Percentiles rank a stretch among this genome's conserved stretches.
phyloP scores from a whole-genome alignment of 768 basidiomycete species.

The Tylopilus intermedius region DNA sequence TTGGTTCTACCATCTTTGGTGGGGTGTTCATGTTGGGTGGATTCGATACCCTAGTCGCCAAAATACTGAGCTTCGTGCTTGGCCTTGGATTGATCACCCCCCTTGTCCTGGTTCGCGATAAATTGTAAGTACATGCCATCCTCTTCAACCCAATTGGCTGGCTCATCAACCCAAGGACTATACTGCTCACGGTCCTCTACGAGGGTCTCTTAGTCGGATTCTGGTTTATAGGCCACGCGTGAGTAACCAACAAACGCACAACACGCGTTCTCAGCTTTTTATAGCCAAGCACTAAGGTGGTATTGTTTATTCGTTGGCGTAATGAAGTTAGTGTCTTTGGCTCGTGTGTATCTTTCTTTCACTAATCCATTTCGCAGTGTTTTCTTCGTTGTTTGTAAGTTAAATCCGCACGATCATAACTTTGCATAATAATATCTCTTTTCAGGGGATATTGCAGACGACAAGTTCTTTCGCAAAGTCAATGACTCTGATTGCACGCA shows the following conservation, averaged over 20 bases:
- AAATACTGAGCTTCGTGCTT: slow-evolving; percentile 87
- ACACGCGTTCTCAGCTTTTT: slow-evolving; percentile 7
- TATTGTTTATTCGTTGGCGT: slow-evolving; percentile 79
- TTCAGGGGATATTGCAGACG: slow-evolving; percentile 89
- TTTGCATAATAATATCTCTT: background rate
- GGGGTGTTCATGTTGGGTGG: slow-evolving; percentile 80
- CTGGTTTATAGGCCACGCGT: slow-evolving; percentile 95
- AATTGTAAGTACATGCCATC: slow-evolving; percentile 55
- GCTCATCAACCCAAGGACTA: slow-evolving; percentile 55
- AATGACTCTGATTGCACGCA: slow-evolving; percentile 94
- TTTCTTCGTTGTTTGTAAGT: slow-evolving; percentile 83
- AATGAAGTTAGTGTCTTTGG: slow-evolving; percentile 60
- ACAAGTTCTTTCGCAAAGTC: slow-evolving; percentile 89
- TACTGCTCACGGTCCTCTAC: slow-evolving; percentile 73
- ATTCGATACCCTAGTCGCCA: slow-evolving; percentile 86
- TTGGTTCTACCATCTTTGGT: slow-evolving; percentile 78
- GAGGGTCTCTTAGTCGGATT: slow-evolving; percentile 87
- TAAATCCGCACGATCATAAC: background rate
- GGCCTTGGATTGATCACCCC: slow-evolving; percentile 85
- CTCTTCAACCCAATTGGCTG: background rate
- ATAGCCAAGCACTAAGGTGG: slow-evolving; percentile 76
- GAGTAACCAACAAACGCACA: slow-evolving; percentile 27
- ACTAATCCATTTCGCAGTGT: slow-evolving; percentile 40
- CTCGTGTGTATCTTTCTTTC: slow-evolving; percentile 9
- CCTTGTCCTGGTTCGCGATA: slow-evolving; percentile 80